Conservation (phyloP, 176 grass and related monocot genomes). For the Olyra latifolia region DNA sequence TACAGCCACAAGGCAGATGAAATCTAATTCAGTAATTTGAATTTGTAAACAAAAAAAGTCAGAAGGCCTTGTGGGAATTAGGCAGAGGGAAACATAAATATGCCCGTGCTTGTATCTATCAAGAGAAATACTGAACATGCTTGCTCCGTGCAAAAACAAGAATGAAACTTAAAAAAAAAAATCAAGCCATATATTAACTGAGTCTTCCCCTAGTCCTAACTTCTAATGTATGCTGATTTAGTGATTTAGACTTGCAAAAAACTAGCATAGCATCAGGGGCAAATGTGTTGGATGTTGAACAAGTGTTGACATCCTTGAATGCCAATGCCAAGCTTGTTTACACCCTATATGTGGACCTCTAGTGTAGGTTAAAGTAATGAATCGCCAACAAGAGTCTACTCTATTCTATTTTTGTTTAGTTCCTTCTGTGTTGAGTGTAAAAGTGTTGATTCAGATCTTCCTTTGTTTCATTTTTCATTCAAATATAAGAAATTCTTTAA, state of each 20-base stretch:
- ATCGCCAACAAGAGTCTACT: neutral
- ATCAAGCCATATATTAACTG: neutral
- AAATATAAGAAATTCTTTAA: neutral
- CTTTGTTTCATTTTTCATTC: neutral
- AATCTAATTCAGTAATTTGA: conserved; percentile 10
- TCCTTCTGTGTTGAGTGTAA: conserved; percentile 3
- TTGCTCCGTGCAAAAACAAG: neutral
- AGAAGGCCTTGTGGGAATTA: neutral
- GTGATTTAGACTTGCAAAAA: neutral
- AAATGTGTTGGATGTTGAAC: neutral
- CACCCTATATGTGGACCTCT: conserved; percentile 8
- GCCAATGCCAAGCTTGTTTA: conserved; percentile 15
- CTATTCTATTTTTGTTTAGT: neutral
- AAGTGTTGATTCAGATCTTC: neutral
- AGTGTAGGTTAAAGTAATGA: neutral
- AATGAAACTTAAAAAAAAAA: neutral
- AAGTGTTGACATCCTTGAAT: neutral
- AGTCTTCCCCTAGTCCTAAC: neutral
- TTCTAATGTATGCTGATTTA: conserved; percentile 2
- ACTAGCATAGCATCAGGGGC: neutral
- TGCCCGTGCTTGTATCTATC: too few relatives aligned
- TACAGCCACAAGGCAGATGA: conserved; percentile 23
- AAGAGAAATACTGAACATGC: neutral
- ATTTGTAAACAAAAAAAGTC: conserved; percentile 10
- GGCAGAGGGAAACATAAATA: too few relatives aligned